phyloP scores from a whole-genome alignment of 2,329 filamentous ascomycete species.

The Pseudogymnoascus sp. region DNA sequence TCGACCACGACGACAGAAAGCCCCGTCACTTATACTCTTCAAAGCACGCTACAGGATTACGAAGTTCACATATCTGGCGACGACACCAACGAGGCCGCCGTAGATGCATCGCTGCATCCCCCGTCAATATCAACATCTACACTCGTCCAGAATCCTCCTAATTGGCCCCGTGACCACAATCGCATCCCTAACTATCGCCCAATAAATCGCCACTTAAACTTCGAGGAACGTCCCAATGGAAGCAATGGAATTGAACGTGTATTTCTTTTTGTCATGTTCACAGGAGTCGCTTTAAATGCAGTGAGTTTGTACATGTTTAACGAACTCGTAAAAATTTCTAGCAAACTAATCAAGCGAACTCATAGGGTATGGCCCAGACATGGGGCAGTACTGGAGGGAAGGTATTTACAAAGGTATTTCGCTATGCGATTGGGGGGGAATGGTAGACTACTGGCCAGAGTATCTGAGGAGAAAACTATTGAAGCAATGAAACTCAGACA shows the following conservation, averaged over 20 bases:
- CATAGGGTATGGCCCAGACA: conserved; percentile 33
- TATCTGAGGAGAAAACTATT: background rate
- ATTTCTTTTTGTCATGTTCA: conserved; percentile 44
- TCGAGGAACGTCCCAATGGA: conserved; percentile 35
- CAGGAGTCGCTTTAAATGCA: conserved; percentile 37
- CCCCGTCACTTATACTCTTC: background rate
- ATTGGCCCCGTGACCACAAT: conserved; percentile 41
- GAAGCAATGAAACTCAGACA: background rate
- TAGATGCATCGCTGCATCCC: background rate
- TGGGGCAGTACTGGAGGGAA: conserved; percentile 44
- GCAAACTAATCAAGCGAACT: background rate
- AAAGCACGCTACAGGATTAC: conserved; percentile 34
- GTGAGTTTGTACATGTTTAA: conserved; percentile 24
- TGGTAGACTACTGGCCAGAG: conserved; percentile 19
- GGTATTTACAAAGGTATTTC: conserved; percentile 40
- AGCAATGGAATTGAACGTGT: conserved; percentile 35
- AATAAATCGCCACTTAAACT: conserved; percentile 35
- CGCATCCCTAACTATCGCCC: conserved; percentile 41
- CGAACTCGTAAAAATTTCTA: background rate
- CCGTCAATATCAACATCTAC: background rate
- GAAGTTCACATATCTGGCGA: conserved; percentile 36
- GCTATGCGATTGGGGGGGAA: conserved; percentile 47
- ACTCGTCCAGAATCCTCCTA: conserved; percentile 24
- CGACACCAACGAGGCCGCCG: conserved; percentile 7
- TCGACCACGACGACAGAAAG: conserved; percentile 4